Evolutionary conservation across 805 yeast species (phyloP), one percentile per base, ranked within the genome.

Genomic region (Candida lessepsii): DNA sequence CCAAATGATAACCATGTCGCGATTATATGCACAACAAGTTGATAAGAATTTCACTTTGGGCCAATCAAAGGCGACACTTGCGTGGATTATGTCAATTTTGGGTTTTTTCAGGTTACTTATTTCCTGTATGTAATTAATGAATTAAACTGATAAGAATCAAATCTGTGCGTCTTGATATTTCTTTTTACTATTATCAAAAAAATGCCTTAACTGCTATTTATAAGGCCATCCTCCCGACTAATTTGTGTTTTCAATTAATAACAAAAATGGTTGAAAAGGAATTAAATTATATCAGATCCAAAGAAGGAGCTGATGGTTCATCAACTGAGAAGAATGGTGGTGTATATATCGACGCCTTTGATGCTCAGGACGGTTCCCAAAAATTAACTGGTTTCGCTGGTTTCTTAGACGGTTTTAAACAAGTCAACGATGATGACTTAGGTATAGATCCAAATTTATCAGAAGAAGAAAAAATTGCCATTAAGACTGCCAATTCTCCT

Each of bases 401-500:
- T 32, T 49, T 52, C 25, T 26, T 44, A 9, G 74, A 68, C 47
- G 39, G 61, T 54, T 66, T 66, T 53, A 60, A 49, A 42, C 45
- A 61, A 43, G 58, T 50, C 40, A 63, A 65, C 40, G 63, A 50
- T 14, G 48, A 45, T 11, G 74, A 67, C 16, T 53, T 60, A 49
- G 75, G 71, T 24, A 39, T 75, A 28, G 80, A 75, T 36, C 62
- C 60, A 41, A 57, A 46, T 38, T 56, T 51, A 45, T 41, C 43
- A 20, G 51, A 54, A 36, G 36, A 48, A 46, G 56, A 65, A 49
- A 61, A 56, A 47, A 53, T 63, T 13, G 71, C 71, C 33, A 55
- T 65, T 31, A 54, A 54, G 38, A 67, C 80, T 18, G 72, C 78
- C 18, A 68, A 65, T 48, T 62, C 79, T 35, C 80, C 80, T 11